Percentiles rank a stretch among this genome's conserved stretches.
These are phyloP conservation scores for Perkinsus olseni DNA, from an alignment of 169 alveolate species.

Conservation along the genomic window DNA sequence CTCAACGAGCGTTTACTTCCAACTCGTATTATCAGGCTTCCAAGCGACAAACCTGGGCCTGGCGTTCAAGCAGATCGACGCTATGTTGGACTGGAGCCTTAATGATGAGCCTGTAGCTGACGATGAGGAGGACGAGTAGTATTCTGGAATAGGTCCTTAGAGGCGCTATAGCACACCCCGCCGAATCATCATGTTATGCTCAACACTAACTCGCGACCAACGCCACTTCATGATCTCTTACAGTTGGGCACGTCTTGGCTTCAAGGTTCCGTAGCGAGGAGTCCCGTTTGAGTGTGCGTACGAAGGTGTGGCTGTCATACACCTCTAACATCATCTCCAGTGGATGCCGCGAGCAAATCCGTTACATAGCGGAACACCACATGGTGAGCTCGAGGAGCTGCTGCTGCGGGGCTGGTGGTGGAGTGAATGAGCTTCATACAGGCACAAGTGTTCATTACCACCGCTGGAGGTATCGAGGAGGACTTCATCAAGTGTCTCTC, in stretches of 20 bases:
- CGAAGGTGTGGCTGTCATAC: slow-evolving; percentile 87
- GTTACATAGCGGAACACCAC: neutral
- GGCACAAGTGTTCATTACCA: slow-evolving; percentile 84
- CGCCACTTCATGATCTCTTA: neutral
- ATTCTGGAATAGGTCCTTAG: neutral
- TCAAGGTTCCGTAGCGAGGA: neutral
- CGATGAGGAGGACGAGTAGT: slow-evolving; percentile 8
- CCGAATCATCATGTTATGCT: too few species aligned
- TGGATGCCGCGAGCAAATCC: slow-evolving; percentile 80
- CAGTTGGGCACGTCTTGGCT: neutral
- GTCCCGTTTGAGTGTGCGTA: neutral
- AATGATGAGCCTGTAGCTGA: slow-evolving; percentile 2
- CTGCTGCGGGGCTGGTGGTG: neutral
- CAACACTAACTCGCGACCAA: too few species aligned
- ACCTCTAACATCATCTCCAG: slow-evolving; percentile 93
- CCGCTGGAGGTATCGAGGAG: slow-evolving; percentile 99
- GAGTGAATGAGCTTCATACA: slow-evolving; percentile 27
- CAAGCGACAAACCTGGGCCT: slow-evolving; percentile 5
- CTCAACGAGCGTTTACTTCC: too few species aligned
- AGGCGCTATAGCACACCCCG: too few species aligned
- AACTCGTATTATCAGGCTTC: neutral
- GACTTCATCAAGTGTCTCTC: slow-evolving; percentile 95
- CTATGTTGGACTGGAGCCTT: slow-evolving; percentile 7
- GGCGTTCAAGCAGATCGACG: slow-evolving; percentile 7
- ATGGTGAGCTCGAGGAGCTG: neutral